Evolutionary conservation across 768 basidiomycete genomes (phyloP).

Genomic region (Termitomyces sp.): DNA sequence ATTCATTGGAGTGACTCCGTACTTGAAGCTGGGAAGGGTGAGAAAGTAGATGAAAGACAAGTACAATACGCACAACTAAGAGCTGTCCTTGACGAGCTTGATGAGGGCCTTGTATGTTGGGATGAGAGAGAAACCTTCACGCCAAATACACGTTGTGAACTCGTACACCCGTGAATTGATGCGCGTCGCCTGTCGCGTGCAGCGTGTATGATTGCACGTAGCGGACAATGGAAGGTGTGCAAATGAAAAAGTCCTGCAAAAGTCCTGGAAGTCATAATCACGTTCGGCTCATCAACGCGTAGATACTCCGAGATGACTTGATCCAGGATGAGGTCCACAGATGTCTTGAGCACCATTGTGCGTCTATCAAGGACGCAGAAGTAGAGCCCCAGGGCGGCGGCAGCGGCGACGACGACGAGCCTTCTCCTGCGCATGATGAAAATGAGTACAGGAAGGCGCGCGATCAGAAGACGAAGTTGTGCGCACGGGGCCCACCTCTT

Average conservation of each 20-base stretch:
- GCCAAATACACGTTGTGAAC: constrained; percentile 39
- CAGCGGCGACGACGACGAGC: not conserved
- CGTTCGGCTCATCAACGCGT: not conserved
- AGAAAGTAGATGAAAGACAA: not conserved
- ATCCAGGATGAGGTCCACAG: constrained; percentile 14
- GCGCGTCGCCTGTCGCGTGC: constrained; percentile 25
- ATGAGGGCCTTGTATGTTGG: constrained; percentile 85
- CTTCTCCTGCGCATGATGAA: not conserved
- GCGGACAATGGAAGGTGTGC: constrained; percentile 28
- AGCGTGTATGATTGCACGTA: constrained; percentile 45
- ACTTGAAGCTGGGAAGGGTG: constrained; percentile 50
- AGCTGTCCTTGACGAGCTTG: constrained; percentile 64
- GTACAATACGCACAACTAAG: constrained; percentile 55
- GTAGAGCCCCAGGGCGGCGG: not conserved
- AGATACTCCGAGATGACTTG: constrained; percentile 5
- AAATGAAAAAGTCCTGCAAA: too few relatives aligned
- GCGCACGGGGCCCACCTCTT: too few relatives aligned
- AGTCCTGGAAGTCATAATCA: not conserved
- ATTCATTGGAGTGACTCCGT: constrained; percentile 83
- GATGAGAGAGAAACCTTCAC: constrained; percentile 73
- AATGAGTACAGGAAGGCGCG: too few relatives aligned
- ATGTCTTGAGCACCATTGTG: not conserved
- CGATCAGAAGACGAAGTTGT: too few relatives aligned
- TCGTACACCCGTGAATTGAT: constrained; percentile 36
- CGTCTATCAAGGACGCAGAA: not conserved